Evolutionary conservation across 768 basidiomycete species (phyloP).

Genomic region (Pholiota conissans): DNA sequence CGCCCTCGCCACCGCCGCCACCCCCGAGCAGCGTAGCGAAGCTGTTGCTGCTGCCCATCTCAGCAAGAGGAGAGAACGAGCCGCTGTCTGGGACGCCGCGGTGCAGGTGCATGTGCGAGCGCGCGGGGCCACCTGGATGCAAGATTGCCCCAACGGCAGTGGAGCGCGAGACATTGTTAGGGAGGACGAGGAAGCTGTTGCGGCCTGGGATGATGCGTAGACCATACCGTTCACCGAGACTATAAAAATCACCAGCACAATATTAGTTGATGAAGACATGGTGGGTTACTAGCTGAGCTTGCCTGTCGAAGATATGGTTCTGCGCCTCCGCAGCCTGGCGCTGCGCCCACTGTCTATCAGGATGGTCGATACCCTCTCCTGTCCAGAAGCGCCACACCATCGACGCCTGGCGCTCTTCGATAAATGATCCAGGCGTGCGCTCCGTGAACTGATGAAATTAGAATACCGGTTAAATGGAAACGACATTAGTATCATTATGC

Average conservation of each 20-base stretch:
- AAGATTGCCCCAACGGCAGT: slow-evolving; percentile 81
- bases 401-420: slow-evolving; percentile 82
- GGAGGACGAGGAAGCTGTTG: slow-evolving; percentile 80
- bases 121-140: slow-evolving; percentile 58
- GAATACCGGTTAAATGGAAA: not conserved
- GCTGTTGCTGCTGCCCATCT: not conserved
- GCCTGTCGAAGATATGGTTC: slow-evolving; percentile 88
- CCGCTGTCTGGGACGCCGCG: slow-evolving; percentile 22
- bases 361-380: slow-evolving; percentile 39
- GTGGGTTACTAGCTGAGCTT: not conserved
- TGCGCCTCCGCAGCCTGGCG: slow-evolving; percentile 89
- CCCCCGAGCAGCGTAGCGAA: not conserved
- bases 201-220: slow-evolving; percentile 80
- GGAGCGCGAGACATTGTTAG: slow-evolving; percentile 82
- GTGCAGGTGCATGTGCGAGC: slow-evolving; percentile 37
- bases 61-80: no score
- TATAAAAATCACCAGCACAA: slow-evolving; percentile 26
- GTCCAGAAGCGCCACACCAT: slow-evolving; percentile 88
- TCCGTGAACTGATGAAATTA: slow-evolving; percentile 71
- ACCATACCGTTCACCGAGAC: slow-evolving; percentile 80
- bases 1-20: slow-evolving; percentile 9
- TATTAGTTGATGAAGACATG: no score
- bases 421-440: slow-evolving; percentile 82
- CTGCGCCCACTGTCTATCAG: slow-evolving; percentile 79
- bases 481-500: not conserved